phyloP scores from a whole-genome alignment of 768 basidiomycete species.

The Chlorophyllum brunneum region DNA sequence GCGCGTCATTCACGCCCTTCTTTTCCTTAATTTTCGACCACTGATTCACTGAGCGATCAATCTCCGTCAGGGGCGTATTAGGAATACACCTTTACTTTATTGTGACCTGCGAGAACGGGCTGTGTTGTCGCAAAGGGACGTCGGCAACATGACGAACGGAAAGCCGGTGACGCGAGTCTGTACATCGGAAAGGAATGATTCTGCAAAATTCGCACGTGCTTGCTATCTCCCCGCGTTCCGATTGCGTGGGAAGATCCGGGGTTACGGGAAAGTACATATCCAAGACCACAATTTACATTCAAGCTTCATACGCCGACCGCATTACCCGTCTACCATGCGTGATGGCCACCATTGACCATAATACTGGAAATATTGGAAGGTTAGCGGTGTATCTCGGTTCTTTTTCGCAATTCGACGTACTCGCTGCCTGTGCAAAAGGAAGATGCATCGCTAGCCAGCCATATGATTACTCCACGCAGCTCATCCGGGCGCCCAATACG shows the following conservation, averaged over 20 bases:
- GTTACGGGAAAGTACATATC: not conserved
- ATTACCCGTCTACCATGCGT: conserved; percentile 45
- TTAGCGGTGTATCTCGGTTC: not conserved
- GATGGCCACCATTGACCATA: conserved; percentile 59
- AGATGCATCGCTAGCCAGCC: conserved; percentile 74
- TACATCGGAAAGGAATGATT: conserved; percentile 7
- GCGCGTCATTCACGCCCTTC: conserved; percentile 61
- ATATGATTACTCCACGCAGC: conserved; percentile 63
- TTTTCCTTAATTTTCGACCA: conserved; percentile 77
- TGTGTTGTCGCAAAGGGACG: conserved; percentile 19
- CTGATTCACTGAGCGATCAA: conserved; percentile 26
- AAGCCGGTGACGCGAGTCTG: not conserved
- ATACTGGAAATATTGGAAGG: conserved; percentile 36
- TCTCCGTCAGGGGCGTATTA: not conserved
- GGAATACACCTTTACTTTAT: conserved; percentile 29
- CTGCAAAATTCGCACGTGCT: conserved; percentile 9
- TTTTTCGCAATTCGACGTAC: conserved; percentile 39
- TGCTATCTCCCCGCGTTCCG: not conserved
- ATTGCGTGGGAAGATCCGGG: not conserved
- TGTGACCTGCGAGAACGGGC: conserved; percentile 31
- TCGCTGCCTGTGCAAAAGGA: conserved; percentile 82
- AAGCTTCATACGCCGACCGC: not conserved
- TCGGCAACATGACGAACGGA: conserved; percentile 6
- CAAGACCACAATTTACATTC: not conserved
- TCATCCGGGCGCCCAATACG: conserved; percentile 72